Evolutionary conservation across 352 stramenopile species (phyloP).

Genomic region (Globisporangium spinosum): DNA sequence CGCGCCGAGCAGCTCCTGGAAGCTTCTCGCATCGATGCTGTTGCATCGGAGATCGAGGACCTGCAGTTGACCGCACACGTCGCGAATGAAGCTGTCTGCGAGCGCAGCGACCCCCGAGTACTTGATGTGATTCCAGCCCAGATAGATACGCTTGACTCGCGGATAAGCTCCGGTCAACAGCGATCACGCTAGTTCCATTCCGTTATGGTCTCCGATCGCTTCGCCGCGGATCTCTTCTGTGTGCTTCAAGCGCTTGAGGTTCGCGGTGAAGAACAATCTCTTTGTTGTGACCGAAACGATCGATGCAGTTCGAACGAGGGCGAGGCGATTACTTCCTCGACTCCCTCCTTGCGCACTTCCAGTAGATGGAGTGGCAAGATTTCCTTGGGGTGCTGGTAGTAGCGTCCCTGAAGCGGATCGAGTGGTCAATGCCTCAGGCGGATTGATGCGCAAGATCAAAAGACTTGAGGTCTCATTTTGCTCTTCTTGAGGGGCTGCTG

Average conservation of each 20-base stretch:
- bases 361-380: neutral
- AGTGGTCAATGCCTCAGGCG: neutral
- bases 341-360: neutral
- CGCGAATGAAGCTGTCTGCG: slow-evolving; percentile 47
- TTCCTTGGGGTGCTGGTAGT: slow-evolving; percentile 13
- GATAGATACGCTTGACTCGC: slow-evolving; percentile 43
- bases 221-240: slow-evolving; percentile 57
- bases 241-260: slow-evolving; percentile 75
- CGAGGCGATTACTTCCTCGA: neutral
- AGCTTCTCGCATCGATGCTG: slow-evolving; percentile 40
- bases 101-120: slow-evolving; percentile 47
- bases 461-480: slow-evolving; percentile 57
- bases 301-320: neutral
- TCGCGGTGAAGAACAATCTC: slow-evolving; percentile 62
- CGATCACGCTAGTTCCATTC: slow-evolving; percentile 51
- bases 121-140: slow-evolving; percentile 72
- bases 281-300: slow-evolving; percentile 22
- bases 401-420: slow-evolving; percentile 6
- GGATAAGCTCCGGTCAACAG: slow-evolving; percentile 68
- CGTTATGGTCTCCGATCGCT: slow-evolving; percentile 48
- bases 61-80: slow-evolving; percentile 48
- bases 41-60: slow-evolving; percentile 67
- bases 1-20: slow-evolving; percentile 34
- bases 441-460: slow-evolving; percentile 49
- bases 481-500: slow-evolving; percentile 21